These are phyloP conservation scores for Mycothermus thermophilus DNA, from an alignment of 495 filamentous ascomycete genomes.

Conservation along the genomic window DNA sequence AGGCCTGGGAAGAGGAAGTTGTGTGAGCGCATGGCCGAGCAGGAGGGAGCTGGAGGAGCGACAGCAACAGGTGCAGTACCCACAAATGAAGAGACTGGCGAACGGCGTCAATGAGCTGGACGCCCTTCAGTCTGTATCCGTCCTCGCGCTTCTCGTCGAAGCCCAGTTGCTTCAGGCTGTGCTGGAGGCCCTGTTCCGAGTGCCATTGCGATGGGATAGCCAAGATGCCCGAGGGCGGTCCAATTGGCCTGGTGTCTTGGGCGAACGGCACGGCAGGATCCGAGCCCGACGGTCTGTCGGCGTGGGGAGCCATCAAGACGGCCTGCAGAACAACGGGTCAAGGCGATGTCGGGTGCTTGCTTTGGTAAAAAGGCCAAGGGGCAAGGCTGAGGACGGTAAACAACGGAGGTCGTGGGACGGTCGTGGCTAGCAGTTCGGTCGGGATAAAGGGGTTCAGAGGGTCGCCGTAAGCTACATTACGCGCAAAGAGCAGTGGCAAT, in stretches of 20 bases:
- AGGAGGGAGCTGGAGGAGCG: no score
- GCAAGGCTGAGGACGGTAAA: no score
- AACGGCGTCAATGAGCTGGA: conserved; percentile 69
- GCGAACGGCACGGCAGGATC: conserved; percentile 4
- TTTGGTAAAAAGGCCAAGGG: no score
- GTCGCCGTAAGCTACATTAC: no score
- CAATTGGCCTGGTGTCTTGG: conserved; percentile 13
- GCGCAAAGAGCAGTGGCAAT: no score
- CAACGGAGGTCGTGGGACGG: no score
- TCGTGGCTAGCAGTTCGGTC: no score
- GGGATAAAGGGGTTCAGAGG: no score
- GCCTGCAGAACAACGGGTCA: no score
- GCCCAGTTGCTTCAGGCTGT: conserved; percentile 23
- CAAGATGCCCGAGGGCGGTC: conserved; percentile 26
- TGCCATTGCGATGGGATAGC: conserved; percentile 28
- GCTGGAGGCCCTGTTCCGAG: conserved; percentile 25
- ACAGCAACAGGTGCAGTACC: conserved; percentile 14
- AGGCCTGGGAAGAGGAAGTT: conserved; percentile 35
- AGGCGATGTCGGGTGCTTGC: no score
- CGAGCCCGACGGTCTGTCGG: conserved; percentile 5
- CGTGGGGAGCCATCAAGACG: conserved; percentile 18
- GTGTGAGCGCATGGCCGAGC: conserved; percentile 3
- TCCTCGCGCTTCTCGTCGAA: conserved; percentile 45
- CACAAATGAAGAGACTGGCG: conserved; percentile 59
- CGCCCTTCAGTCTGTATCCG: conserved; percentile 54